Evolutionary conservation across 306 rosid genomes (phyloP).

Genomic region (Dalbergia cultrata): DNA sequence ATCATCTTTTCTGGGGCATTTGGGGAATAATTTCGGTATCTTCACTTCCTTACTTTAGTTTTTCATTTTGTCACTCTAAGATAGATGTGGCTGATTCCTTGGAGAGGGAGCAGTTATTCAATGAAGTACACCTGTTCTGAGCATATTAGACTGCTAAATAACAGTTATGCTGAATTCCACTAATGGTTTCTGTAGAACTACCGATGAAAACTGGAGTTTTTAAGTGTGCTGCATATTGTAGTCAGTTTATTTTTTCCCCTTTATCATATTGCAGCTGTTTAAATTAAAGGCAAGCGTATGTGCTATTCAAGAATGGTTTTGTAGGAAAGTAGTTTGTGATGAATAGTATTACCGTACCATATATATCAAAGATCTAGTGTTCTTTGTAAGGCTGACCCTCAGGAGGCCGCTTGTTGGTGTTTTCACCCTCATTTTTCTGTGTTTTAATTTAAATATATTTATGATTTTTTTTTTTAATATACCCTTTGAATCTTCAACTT

Average conservation of each 20-base stretch:
- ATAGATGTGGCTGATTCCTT: conserved; percentile 19
- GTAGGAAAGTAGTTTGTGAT: background rate
- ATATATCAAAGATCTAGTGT: background rate
- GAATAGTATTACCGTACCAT: background rate
- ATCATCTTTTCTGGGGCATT: conserved; percentile 88
- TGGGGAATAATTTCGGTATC: conserved; percentile 97
- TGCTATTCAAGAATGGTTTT: background rate
- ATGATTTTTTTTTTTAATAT: background rate
- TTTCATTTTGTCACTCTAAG: conserved; percentile 12
- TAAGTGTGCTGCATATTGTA: background rate
- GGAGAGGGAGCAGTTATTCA: conserved; percentile 18
- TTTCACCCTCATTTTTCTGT: background rate
- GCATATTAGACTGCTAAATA: background rate
- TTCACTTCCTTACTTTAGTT: conserved; percentile 26
- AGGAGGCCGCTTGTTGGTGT: background rate
- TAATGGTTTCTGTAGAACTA: background rate
- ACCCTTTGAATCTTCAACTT: background rate
- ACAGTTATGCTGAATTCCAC: conserved; percentile 2
- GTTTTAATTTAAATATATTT: background rate
- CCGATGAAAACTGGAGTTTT: background rate
- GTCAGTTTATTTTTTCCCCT: background rate
- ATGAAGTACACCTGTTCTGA: background rate
- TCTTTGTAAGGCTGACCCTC: background rate
- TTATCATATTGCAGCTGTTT: background rate
- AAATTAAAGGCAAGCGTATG: background rate